Conservation (phyloP, 805 yeast genomes). For the Wickerhamomyces sydowiorum region DNA sequence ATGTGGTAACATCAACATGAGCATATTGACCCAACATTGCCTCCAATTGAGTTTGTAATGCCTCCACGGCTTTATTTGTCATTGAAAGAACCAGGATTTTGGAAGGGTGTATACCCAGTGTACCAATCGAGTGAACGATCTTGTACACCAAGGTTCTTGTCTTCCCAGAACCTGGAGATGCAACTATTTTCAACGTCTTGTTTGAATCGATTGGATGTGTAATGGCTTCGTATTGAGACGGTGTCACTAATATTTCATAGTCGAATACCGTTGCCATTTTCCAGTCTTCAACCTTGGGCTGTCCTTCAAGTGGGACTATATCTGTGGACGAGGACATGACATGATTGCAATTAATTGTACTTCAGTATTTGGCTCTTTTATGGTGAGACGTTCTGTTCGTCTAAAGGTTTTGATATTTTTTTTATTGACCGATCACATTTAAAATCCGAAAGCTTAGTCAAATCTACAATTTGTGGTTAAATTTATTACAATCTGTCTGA, state of each 20-base stretch:
- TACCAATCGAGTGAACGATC: conserved; percentile 39
- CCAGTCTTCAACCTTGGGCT: neutral
- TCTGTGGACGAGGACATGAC: neutral
- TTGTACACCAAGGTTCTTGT: conserved; percentile 53
- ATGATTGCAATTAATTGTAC: too few relatives aligned
- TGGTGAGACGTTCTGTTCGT: too few relatives aligned
- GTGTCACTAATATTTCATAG: conserved; percentile 29
- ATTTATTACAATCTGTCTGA: too few relatives aligned
- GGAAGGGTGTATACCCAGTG: conserved; percentile 35
- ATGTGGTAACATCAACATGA: conserved; percentile 45
- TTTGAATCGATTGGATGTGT: conserved; percentile 31
- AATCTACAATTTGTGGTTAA: neutral
- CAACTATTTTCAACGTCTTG: conserved; percentile 44
- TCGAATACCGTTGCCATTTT: conserved; percentile 1
- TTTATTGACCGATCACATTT: too few relatives aligned
- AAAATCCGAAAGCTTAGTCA: too few relatives aligned
- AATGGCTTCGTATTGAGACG: conserved; percentile 42
- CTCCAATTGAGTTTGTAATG: conserved; percentile 27
- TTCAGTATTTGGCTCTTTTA: neutral
- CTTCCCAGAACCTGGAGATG: conserved; percentile 78
- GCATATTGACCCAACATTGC: conserved; percentile 28
- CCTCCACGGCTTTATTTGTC: conserved; percentile 65
- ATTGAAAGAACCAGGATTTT: conserved; percentile 58
- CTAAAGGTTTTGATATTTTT: too few relatives aligned
- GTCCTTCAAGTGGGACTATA: neutral